phyloP scores from a whole-genome alignment of 148 eudicot genomes.

The Gaultheria prostrata region DNA sequence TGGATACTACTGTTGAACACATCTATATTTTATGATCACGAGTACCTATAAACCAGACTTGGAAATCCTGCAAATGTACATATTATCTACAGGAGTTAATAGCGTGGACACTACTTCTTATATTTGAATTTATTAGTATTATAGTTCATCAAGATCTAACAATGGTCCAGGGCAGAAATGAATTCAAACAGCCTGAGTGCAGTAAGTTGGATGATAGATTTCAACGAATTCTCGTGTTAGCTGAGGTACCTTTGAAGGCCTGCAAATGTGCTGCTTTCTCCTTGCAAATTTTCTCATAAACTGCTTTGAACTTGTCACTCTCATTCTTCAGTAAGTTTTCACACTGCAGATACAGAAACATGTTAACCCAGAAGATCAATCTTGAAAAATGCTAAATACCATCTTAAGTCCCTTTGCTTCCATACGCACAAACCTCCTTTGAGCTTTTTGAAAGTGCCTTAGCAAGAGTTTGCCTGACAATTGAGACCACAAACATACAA shows the following conservation, averaged over 20 bases:
- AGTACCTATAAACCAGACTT: neutral
- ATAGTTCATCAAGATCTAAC: neutral
- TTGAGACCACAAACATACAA: neutral
- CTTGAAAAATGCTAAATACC: slow-evolving; percentile 3
- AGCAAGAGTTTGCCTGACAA: slow-evolving; percentile 68
- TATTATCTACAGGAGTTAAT: neutral
- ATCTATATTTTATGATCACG: neutral
- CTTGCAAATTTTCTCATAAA: slow-evolving; percentile 66
- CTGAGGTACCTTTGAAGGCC: slow-evolving; percentile 66
- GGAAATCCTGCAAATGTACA: slow-evolving; percentile 5
- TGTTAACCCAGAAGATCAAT: neutral
- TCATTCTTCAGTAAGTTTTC: slow-evolving; percentile 78
- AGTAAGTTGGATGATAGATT: neutral
- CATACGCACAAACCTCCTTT: slow-evolving; percentile 85
- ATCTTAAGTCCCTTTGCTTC: slow-evolving; percentile 1
- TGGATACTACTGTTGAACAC: neutral
- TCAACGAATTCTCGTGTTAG: neutral
- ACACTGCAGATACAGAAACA: slow-evolving; percentile 50
- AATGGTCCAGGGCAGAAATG: neutral
- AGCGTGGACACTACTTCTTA: neutral
- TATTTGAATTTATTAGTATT: neutral
- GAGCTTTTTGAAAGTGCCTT: slow-evolving; percentile 80
- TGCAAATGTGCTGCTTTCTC: slow-evolving; percentile 75
- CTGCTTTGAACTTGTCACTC: slow-evolving; percentile 64
- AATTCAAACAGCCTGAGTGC: neutral